Base-by-base conservation (phyloP, 768 basidiomycete genomes). In the Termitomyces sp. region DNA sequence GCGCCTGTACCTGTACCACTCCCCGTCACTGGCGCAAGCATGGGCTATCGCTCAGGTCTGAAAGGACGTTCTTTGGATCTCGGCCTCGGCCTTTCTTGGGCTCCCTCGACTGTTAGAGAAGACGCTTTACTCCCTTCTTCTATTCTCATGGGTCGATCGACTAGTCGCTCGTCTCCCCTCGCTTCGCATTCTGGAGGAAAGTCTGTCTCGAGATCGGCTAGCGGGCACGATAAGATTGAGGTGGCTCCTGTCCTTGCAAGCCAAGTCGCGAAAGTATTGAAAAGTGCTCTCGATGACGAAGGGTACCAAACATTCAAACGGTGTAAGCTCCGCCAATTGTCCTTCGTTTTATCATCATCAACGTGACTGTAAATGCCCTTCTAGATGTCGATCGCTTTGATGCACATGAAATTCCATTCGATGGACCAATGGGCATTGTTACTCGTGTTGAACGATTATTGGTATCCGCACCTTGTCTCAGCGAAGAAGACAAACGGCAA, bases 311-410 rank as follows among this genome's bases (percentile, higher is more conserved):
- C 69, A 47, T 83, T 84, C 74, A 89, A 86, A 70, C 83, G 76
- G 65, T 90, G 90, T 90, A 68, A 70, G 85, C 73, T 22, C 31
- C 46, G 37, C 32, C 39, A 44, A 13, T 63, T 59, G 47, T 59
- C 36, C 56, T 43, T 26, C 50, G 20, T 37, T 53, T 54, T 53
- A 47, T 55, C 32, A 12, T 13, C 53, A 47, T 51, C 53, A 39
- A 26, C 24, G 32, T 34, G 52, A 58, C 24, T 46, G 53, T 57
- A 51, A 52, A 55, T 56, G 61, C 32, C 18, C 46, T 50, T 57
- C 46, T 7, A 90, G 88, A 88, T 71, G 85, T 90, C 16, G 83
- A 84, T 66, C 82, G 82, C 59, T 91, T 87, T 64, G 89, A 91
- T 67, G 85, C 84, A 20, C 81, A 86, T 59, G 76, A 82, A 43